A percentile compares a stretch with the other conserved stretches of the same genome.
phyloP scores from a whole-genome alignment of 2,329 filamentous ascomycete genomes.

The Paramyrothecium roridum region DNA sequence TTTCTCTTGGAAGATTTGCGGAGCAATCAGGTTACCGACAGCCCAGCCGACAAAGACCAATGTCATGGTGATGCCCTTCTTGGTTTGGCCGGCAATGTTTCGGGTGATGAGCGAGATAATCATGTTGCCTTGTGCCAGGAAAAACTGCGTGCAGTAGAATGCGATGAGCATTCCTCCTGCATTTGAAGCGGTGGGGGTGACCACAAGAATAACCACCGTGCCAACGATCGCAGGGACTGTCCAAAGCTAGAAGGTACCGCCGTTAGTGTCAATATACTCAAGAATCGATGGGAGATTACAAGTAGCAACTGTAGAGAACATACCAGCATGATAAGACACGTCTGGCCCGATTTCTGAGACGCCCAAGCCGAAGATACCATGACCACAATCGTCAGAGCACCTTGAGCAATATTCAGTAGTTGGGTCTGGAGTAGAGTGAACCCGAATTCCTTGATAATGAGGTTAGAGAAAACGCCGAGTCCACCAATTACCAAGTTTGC shows the following conservation, averaged over 20 bases:
- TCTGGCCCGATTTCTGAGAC: constrained; percentile 12
- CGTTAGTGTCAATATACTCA: too few relatives aligned
- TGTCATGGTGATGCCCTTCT: constrained; percentile 37
- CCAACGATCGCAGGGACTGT: constrained; percentile 31
- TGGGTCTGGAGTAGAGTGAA: constrained; percentile 10
- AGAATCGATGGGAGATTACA: too few relatives aligned
- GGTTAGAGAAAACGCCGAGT: neutral
- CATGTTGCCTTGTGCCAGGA: constrained; percentile 36
- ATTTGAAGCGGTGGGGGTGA: constrained; percentile 22
- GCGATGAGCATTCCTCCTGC: constrained; percentile 32
- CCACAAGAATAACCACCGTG: constrained; percentile 34
- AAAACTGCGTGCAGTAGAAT: constrained; percentile 43
- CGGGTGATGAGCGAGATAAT: constrained; percentile 36
- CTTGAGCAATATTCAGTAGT: constrained; percentile 34
- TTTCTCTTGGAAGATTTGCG: constrained; percentile 31
- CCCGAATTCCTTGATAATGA: constrained; percentile 12
- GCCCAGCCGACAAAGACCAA: constrained; percentile 38
- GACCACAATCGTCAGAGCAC: constrained; percentile 30
- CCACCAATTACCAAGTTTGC: constrained; percentile 8
- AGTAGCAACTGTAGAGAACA: too few relatives aligned
- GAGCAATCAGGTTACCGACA: constrained; percentile 37
- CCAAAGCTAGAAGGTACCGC: neutral
- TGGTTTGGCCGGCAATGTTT: constrained; percentile 40
- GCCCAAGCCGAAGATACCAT: constrained; percentile 14
- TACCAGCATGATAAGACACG: constrained; percentile 7